Conservation (phyloP, 176 grass and related monocot genomes). For the Saccharum officinarum region DNA sequence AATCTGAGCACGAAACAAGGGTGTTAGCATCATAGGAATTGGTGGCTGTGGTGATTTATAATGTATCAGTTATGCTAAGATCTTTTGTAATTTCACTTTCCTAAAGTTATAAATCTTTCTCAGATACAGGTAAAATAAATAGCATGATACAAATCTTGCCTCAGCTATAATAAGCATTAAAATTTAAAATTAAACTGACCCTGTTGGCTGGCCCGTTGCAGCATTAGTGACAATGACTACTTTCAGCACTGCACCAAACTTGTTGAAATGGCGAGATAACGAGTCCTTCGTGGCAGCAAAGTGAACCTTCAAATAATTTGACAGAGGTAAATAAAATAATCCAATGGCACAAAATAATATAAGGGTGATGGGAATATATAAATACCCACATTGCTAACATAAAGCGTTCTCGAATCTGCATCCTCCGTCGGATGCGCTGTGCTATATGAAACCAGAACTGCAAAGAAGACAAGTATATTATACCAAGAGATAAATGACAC, state of each 20-base stretch:
- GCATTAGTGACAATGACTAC: conserved; percentile 87
- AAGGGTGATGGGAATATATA: conserved; percentile 14
- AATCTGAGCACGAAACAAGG: not conserved
- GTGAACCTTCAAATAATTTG: conserved; percentile 72
- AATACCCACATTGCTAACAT: conserved; percentile 86
- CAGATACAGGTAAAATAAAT: not conserved
- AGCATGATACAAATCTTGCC: not conserved
- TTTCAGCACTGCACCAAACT: conserved; percentile 94
- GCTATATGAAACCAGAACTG: conserved; percentile 66
- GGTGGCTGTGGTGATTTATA: not conserved
- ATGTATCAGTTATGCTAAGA: conserved; percentile 18
- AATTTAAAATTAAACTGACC: conserved; percentile 53
- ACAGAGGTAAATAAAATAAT: conserved; percentile 36
- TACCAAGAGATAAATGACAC: conserved; percentile 1
- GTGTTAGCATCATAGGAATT: not conserved
- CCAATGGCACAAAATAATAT: not conserved
- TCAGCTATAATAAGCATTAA: not conserved
- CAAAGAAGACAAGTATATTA: conserved; percentile 43
- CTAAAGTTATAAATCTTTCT: not conserved
- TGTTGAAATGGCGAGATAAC: conserved; percentile 92
- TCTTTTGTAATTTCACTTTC: conserved; percentile 6
- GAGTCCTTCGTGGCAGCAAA: conserved; percentile 95
- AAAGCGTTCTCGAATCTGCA: conserved; percentile 80
- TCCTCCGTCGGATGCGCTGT: conserved; percentile 63
- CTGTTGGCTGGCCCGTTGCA: conserved; percentile 88